phyloP scores from a whole-genome alignment of 1,139 yeast genomes.

The Arxiozyma slooffiae region DNA sequence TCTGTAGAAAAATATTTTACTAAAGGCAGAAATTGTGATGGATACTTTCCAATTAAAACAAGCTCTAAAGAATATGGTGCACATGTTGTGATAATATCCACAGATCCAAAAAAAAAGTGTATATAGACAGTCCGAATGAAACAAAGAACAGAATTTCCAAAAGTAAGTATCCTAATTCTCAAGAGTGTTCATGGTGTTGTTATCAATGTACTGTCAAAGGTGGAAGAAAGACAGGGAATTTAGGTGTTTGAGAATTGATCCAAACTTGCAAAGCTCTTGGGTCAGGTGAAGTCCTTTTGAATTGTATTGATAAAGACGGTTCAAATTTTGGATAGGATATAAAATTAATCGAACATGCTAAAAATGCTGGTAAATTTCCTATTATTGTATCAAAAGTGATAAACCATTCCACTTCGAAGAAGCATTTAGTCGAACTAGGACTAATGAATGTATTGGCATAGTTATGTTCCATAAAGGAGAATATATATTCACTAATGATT shows the following conservation, averaged over 20 bases:
- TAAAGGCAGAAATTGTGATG: constrained; percentile 48
- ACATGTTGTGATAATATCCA: constrained; percentile 95
- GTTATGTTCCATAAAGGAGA: constrained; percentile 96
- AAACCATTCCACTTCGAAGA: constrained; percentile 80
- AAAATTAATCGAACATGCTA: constrained; percentile 70
- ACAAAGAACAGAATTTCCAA: constrained; percentile 57
- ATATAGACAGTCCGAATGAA: constrained; percentile 50
- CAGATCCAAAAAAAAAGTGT: constrained; percentile 85
- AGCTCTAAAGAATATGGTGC: constrained; percentile 86
- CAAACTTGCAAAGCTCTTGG: constrained; percentile 85
- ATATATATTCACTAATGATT: constrained; percentile 68
- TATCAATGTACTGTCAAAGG: constrained; percentile 95
- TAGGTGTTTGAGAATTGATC: constrained; percentile 86
- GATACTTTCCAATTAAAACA: constrained; percentile 80
- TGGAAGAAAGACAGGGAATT: constrained; percentile 79
- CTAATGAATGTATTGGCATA: constrained; percentile 97
- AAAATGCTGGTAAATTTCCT: constrained; percentile 68
- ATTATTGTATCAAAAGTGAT: constrained; percentile 95
- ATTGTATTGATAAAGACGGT: constrained; percentile 95
- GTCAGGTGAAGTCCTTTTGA: constrained; percentile 89
- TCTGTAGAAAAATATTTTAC: constrained; percentile 78
- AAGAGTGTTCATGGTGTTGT: constrained; percentile 81
- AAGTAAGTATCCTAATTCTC: constrained; percentile 56
- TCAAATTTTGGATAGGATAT: constrained; percentile 86
- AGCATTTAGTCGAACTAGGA: constrained; percentile 68